Percentiles rank a stretch among this genome's conserved stretches.
phyloP scores from a whole-genome alignment of 2,329 filamentous ascomycete species.

The Rutstroemia sp. region DNA sequence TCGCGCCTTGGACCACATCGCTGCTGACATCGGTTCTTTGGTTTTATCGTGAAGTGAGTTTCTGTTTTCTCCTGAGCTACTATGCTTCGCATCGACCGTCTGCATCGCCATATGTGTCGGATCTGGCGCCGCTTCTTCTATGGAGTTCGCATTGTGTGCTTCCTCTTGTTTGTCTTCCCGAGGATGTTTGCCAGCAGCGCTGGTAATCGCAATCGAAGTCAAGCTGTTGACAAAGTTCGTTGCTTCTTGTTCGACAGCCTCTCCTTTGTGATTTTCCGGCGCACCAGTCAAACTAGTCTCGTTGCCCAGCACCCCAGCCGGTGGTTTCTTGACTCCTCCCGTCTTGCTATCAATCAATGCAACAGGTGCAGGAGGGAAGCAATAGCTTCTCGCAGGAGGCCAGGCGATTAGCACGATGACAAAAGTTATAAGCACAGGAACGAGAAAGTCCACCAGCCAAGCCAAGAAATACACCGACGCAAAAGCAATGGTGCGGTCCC shows the following conservation, averaged over 20 bases:
- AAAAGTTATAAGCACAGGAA: conserved; percentile 51
- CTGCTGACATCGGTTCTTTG: conserved; percentile 68
- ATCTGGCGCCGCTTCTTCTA: conserved; percentile 52
- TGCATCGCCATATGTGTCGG: conserved; percentile 47
- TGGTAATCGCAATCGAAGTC: conserved; percentile 63
- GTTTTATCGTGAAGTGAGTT: conserved; percentile 60
- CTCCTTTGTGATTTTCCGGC: conserved; percentile 74
- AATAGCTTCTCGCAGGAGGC: conserved; percentile 49
- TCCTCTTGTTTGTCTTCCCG: conserved; percentile 45
- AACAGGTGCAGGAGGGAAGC: conserved; percentile 74
- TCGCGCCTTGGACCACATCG: conserved; percentile 70
- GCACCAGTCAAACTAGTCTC: conserved; percentile 73
- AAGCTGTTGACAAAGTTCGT: conserved; percentile 72
- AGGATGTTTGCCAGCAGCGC: conserved; percentile 70
- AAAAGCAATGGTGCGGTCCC: conserved; percentile 58
- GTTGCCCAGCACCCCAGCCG: conserved; percentile 67
- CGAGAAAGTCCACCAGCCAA: conserved; percentile 66
- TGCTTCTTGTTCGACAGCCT: conserved; percentile 77
- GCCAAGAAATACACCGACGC: conserved; percentile 48
- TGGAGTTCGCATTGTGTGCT: conserved; percentile 15
- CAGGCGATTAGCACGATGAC: conserved; percentile 60
- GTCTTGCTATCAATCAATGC: conserved; percentile 62
- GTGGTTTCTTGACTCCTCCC: conserved; percentile 70
- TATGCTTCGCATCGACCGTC: conserved; percentile 44
- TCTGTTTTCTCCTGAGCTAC: conserved; percentile 43